Evolutionary conservation across 768 basidiomycete species (phyloP).

Genomic region (Mycena floridula): DNA sequence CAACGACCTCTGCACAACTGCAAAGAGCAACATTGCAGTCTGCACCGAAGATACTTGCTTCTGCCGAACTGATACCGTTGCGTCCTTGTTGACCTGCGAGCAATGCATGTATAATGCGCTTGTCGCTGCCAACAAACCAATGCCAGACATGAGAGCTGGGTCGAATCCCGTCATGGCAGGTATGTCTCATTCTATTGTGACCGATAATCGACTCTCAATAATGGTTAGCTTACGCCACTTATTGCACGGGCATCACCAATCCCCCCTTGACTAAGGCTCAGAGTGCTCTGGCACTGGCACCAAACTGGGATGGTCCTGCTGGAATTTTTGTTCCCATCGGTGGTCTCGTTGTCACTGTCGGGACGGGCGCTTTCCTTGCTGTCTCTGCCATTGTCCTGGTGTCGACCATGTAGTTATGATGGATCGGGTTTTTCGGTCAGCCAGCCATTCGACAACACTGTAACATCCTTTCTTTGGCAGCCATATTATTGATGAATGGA

Average conservation of each 20-base stretch:
- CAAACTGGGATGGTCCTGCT: constrained; percentile 57
- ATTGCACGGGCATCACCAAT: constrained; percentile 34
- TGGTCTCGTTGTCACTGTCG: constrained; percentile 39
- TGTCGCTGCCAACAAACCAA: constrained; percentile 40
- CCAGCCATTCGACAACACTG: too few species aligned
- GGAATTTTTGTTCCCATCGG: constrained; percentile 37
- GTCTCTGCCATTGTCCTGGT: constrained; percentile 42
- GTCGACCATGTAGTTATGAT: constrained; percentile 37
- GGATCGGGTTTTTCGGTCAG: too few species aligned
- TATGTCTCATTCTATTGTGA: constrained; percentile 21
- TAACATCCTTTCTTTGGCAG: too few species aligned
- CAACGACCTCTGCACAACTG: constrained; percentile 20
- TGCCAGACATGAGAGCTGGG: constrained; percentile 50
- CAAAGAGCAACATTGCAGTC: constrained; percentile 20
- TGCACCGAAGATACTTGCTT: constrained; percentile 53
- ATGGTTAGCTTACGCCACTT: constrained; percentile 45
- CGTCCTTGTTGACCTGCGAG: constrained; percentile 46
- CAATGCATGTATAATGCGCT: constrained; percentile 61
- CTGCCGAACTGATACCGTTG: constrained; percentile 39
- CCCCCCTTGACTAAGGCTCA: constrained; percentile 30
- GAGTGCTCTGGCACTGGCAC: constrained; percentile 38
- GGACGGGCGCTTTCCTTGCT: constrained; percentile 40
- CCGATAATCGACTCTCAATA: too few species aligned
- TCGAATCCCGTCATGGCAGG: constrained; percentile 54
- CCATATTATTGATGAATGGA: too few species aligned